Evolutionary conservation across 2,329 filamentous ascomycete genomes (phyloP), one percentile per base, ranked within the genome.

Genomic region (Stenocarpella maydis): DNA sequence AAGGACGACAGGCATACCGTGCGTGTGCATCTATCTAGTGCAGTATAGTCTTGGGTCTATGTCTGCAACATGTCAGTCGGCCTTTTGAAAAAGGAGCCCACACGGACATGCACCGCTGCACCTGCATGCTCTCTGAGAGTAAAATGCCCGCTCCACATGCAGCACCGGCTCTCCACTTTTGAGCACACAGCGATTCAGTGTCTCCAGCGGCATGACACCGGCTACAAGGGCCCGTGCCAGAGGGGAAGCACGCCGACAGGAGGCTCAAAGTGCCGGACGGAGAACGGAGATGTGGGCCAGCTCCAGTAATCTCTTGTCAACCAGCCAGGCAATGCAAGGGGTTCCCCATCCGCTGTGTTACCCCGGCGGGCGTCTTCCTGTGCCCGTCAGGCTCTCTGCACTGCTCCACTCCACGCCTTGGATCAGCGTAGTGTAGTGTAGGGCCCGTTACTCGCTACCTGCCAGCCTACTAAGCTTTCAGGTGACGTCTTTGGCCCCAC

Each of bases 381-480:
- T 54, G 31, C 10, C 52, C 31, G 31, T 26, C 53, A 8, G 34
- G 17, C 21, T 34, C 34, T 24, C 34, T 41, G n/a, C 21, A 19
- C 34, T 47, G 45, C 52, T 39, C 12, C 21, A 21, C 52, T 39
- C 12, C 21, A 21, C 34, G 53, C 53, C 53, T 31, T 63, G 58
- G 49, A 49, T 63, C 58, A 63, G 58, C n/a, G n/a, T n/a, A n/a
- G n/a, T n/a, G n/a, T n/a, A n/a, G n/a, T n/a, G n/a, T n/a, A n/a
- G 58, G 58, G 43, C 58, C 58, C 58, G 43, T 63, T 63, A 63
- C 58, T 63, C 58, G 58, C 58, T 37, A 63, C 58, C 58, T 63
- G 58, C 47, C 49, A 63, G 49, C 58, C 58, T 63, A 43, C 47
- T 63, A 63, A 63, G 58, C 58, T 63, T 63, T 49, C 28, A 63